A percentile compares a stretch with the other conserved stretches of the same genome.
Conservation (phyloP, 495 filamentous ascomycete species). For the Neurospora africana region DNA sequence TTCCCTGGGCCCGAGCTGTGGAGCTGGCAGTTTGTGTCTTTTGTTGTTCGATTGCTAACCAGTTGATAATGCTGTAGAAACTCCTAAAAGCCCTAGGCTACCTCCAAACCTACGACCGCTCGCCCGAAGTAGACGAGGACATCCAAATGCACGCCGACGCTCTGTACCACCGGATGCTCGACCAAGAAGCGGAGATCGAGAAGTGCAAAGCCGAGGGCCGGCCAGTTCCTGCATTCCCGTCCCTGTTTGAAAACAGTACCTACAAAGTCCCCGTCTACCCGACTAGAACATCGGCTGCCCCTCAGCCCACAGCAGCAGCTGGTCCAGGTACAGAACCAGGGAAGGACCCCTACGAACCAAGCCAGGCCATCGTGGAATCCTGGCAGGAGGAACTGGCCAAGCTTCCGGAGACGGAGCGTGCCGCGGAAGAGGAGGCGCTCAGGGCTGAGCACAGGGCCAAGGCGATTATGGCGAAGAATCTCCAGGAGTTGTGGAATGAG, state of each 20-base stretch:
- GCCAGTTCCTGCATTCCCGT: conserved; percentile 38
- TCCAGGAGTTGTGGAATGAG: conserved; percentile 44
- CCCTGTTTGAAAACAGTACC: conserved; percentile 27
- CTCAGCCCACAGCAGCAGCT: neutral
- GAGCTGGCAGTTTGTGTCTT: neutral
- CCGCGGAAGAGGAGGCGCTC: conserved; percentile 55
- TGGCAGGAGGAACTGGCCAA: conserved; percentile 47
- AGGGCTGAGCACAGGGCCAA: conserved; percentile 49
- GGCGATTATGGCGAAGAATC: conserved; percentile 40
- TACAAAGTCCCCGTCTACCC: conserved; percentile 8
- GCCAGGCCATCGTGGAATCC: conserved; percentile 24
- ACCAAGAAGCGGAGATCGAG: conserved; percentile 59
- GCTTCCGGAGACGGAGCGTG: conserved; percentile 50
- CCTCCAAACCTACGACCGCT: conserved; percentile 51
- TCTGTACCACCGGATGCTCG: conserved; percentile 75
- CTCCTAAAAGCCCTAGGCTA: conserved; percentile 91
- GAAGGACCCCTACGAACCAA: conserved; percentile 16
- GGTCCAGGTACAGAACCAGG: neutral
- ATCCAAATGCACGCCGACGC: conserved; percentile 95
- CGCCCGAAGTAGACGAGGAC: conserved; percentile 62
- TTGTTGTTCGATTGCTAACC: neutral
- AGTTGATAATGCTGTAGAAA: conserved; percentile 37
- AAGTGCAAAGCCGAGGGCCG: conserved; percentile 54
- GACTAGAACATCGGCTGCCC: conserved; percentile 16
- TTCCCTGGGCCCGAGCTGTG: neutral